These are phyloP conservation scores for Polysphondylium violaceum DNA, from an alignment of 78 protist genomes.

Conservation along the genomic window DNA sequence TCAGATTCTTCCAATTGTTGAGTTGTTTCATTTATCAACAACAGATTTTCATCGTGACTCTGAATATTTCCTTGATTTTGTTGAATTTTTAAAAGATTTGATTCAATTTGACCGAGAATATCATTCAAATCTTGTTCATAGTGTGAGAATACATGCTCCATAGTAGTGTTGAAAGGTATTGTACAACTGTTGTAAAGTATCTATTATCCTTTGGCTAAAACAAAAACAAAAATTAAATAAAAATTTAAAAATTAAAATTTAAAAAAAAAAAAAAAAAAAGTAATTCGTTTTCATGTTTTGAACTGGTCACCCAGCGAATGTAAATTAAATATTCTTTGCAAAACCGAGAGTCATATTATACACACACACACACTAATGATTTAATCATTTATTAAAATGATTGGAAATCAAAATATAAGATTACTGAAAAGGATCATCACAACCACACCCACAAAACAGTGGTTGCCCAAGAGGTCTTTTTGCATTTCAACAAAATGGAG, in stretches of 20 bases:
- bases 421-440: background rate
- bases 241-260: too few species aligned
- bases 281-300: background rate
- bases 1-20: constrained; percentile 52
- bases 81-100: background rate
- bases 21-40: constrained; percentile 23
- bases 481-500: too few species aligned
- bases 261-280: too few species aligned
- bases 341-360: too few species aligned
- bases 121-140: constrained; percentile 61
- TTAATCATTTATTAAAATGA: background rate
- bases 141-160: constrained; percentile 49
- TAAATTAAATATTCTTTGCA: too few species aligned
- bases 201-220: background rate
- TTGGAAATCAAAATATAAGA: background rate
- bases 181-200: background rate
- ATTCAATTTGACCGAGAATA: background rate
- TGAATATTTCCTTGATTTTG: background rate
- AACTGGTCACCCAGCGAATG: too few species aligned
- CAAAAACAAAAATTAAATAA: background rate
- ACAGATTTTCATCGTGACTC: constrained; percentile 13
- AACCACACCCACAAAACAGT: background rate
- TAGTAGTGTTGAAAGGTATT: background rate
- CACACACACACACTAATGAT: too few species aligned
- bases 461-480: background rate